Base-by-base conservation (phyloP, 805 yeast species). In the Kluyveromyces dobzhanskii region DNA sequence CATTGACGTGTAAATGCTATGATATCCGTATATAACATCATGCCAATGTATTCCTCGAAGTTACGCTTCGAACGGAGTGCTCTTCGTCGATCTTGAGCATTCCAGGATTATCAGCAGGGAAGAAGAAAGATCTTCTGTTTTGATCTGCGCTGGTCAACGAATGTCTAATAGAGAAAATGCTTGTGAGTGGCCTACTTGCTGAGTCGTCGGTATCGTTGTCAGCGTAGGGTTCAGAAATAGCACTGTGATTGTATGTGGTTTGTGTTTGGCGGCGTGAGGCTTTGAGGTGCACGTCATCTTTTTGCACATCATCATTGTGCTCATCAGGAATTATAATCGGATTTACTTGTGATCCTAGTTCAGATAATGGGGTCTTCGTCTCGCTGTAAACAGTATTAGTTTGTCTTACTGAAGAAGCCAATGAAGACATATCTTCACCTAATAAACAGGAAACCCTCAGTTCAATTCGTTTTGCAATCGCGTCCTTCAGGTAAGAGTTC, bases 381-480 rank as follows among this genome's bases (percentile, higher is more conserved):
- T 17, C n/a, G 4, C 21, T 28, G 14, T 12, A 25, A 3, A 13
- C 12, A n/a, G 8, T 17, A 8, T 18, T 7, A 16, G 32, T 10
- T 9, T 25, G 10, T 24, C 10, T 16, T 4, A 40, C 37, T 3
- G 30, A 33, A 5, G 27, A 17, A 2, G 40, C 30, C 23, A 36
- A 42, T 3, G 44, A 36, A 4, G 51, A 31, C 1, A 24, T 16
- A 9, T 44, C 38, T 17, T 35, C 42, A 13, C 47, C 40, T 37
- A 51, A 48, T 41, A 47, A 48, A 2, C 49, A 35, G 2, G 49
- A 38, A 4, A 62, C 16, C 41, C 68, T 50, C 49, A 65, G 48
- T 14, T 49, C 45, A 12, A 61, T 53, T 38, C 69, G 48, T 32
- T 53, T 56, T 1, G 53, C 47, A n/a, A 64, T 46, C n/a, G 60